These are phyloP conservation scores for Cucurbita argyrosperma DNA, from an alignment of 306 rosid genomes.

Conservation along the genomic window DNA sequence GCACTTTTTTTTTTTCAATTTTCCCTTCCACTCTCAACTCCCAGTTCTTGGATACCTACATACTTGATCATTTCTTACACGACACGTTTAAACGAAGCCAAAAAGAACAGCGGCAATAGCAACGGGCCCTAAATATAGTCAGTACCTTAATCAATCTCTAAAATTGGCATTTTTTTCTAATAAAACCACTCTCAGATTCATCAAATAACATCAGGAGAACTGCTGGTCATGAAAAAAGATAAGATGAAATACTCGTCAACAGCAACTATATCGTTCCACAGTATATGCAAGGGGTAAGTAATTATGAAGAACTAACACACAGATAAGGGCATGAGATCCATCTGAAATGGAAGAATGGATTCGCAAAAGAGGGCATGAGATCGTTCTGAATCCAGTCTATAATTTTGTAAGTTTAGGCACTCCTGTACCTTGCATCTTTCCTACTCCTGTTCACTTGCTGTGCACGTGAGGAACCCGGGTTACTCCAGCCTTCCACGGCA, in stretches of 20 bases:
- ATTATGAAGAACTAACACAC: background rate
- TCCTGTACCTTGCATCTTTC: background rate
- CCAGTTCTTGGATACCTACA: too few species aligned
- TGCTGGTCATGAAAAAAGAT: background rate
- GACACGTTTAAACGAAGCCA: too few species aligned
- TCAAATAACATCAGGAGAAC: background rate
- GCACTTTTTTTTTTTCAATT: too few species aligned
- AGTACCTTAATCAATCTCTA: background rate
- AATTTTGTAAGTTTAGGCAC: background rate
- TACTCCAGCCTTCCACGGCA: background rate
- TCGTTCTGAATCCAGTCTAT: background rate
- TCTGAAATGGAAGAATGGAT: background rate
- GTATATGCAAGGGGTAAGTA: background rate
- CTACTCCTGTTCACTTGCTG: background rate
- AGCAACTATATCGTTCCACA: background rate
- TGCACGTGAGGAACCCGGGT: background rate
- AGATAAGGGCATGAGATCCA: background rate
- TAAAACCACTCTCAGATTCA: background rate
- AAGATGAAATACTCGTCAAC: background rate
- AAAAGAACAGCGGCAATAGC: too few species aligned
- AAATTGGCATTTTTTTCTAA: background rate
- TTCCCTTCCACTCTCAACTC: too few species aligned
- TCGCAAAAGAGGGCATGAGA: background rate
- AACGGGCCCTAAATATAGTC: background rate
- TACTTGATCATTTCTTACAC: too few species aligned